Conservation (phyloP, 768 basidiomycete genomes). For the Phlebiopsis gigantea region DNA sequence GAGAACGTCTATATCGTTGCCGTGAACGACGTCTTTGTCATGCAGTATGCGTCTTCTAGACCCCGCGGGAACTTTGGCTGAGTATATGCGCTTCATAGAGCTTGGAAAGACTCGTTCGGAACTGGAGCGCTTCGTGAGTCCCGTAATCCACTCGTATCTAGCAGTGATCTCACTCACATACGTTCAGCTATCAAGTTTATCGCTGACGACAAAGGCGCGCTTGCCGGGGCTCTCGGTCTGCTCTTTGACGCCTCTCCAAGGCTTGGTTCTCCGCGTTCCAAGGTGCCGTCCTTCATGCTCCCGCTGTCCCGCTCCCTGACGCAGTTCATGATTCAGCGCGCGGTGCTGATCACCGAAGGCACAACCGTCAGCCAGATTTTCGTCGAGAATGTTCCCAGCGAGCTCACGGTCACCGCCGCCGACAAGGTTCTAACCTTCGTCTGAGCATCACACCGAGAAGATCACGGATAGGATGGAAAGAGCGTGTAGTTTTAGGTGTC, state of each 20-base stretch:
- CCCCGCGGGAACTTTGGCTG: conserved; percentile 8
- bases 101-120: conserved; percentile 62
- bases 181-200: conserved; percentile 33
- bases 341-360: conserved; percentile 61
- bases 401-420: conserved; percentile 39
- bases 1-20: conserved; percentile 64
- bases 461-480: background rate
- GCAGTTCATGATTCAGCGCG: conserved; percentile 36
- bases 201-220: conserved; percentile 53
- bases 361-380: conserved; percentile 59
- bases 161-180: background rate
- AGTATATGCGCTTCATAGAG: conserved; percentile 31
- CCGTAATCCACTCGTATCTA: background rate
- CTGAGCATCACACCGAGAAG: background rate
- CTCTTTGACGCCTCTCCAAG: conserved; percentile 44
- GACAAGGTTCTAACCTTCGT: conserved; percentile 30
- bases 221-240: conserved; percentile 36
- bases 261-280: conserved; percentile 65
- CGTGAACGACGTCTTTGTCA: conserved; percentile 78
- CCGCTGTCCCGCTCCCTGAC: background rate
- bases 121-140: conserved; percentile 50
- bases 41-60: conserved; percentile 28
- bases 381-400: conserved; percentile 34
- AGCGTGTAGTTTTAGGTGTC: background rate
- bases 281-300: conserved; percentile 20